Evolutionary conservation across 768 basidiomycete genomes (phyloP), one percentile per base, ranked within the genome.

Genomic region (Guyanaporus albipodus): DNA sequence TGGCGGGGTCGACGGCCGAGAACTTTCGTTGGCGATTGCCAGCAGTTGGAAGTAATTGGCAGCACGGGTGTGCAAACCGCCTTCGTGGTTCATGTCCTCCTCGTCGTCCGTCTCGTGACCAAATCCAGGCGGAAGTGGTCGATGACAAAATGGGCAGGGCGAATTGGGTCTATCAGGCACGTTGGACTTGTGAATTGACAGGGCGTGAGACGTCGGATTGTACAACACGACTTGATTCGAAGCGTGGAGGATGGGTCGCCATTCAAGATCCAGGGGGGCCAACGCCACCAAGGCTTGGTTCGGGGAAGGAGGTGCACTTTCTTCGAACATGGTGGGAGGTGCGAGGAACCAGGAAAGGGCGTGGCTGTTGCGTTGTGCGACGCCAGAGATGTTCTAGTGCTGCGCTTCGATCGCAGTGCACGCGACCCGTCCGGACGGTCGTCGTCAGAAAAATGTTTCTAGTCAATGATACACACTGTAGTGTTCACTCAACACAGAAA

Each of bases 201-300:
- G 70, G 2, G 90, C 89, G 60, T 92, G 90, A 1, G 85, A 90
- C 2, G 78, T 83, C 0, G 91, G 83, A 60, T 93, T 89, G 69
- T 91, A 93, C 8, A 92, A 74, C 14, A 93, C 91, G 28, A 92
- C 83, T 58, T 91, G 88, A 64, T 89, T 87, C 1, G 86, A 83
- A n/a, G 77, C 76, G 37, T 89, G 88, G 15, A 91, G 72, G 50
- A 92, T 89, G 2, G 88, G 83, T 44, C 77, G 85, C 89, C 89
- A 91, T 46, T 80, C 70, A 2, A 58, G 59, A 5, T 59, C 61
- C 1, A 43, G 18, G 14, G 57, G 58, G 21, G 53, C 50, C 6
- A 67, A 41, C 1, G 66, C 52, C 15, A 66, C 54, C 22, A 67
- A 49, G n/a, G 67, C 67, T 26, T 57, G 55, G 44, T 53, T 56